Conservation (phyloP, 495 filamentous ascomycete genomes). For the Penicillium soppii region DNA sequence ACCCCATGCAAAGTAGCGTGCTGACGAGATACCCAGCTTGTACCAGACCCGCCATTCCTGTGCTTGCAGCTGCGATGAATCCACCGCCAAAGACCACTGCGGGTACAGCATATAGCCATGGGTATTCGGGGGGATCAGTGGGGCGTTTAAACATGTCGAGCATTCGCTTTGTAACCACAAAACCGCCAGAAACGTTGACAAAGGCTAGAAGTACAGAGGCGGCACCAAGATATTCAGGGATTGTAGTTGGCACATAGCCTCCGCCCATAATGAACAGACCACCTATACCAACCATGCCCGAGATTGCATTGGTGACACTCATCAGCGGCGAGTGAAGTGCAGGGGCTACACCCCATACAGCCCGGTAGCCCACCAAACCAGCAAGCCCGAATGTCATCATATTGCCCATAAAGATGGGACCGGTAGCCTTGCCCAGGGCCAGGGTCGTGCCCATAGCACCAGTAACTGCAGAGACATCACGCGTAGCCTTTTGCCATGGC, state of each 20-base stretch:
- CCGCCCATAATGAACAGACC: constrained; percentile 81
- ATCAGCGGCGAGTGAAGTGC: constrained; percentile 80
- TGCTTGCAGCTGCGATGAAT: constrained; percentile 70
- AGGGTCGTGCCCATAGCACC: constrained; percentile 71
- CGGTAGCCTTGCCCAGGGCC: constrained; percentile 71
- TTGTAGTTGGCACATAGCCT: constrained; percentile 66
- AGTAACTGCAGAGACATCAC: constrained; percentile 67
- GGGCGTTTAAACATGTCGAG: constrained; percentile 87
- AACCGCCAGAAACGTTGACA: constrained; percentile 79
- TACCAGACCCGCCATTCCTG: constrained; percentile 75
- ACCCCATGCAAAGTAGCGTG: constrained; percentile 72
- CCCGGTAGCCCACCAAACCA: constrained; percentile 75
- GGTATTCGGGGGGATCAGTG: constrained; percentile 79
- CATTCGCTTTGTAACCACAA: constrained; percentile 85
- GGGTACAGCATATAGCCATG: constrained; percentile 77
- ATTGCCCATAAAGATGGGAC: constrained; percentile 79
- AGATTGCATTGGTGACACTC: constrained; percentile 86
- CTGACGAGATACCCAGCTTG: constrained; percentile 80
- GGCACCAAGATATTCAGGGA: constrained; percentile 77
- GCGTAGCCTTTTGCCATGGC: constrained; percentile 71
- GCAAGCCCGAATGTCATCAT: constrained; percentile 77
- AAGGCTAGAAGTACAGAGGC: constrained; percentile 76
- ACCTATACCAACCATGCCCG: constrained; percentile 79
- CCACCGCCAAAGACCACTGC: constrained; percentile 72
- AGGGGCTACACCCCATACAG: constrained; percentile 75